Percentiles rank a stretch among this genome's conserved stretches.
phyloP scores from a whole-genome alignment of 306 rosid species.

The Clitoria ternatea region DNA sequence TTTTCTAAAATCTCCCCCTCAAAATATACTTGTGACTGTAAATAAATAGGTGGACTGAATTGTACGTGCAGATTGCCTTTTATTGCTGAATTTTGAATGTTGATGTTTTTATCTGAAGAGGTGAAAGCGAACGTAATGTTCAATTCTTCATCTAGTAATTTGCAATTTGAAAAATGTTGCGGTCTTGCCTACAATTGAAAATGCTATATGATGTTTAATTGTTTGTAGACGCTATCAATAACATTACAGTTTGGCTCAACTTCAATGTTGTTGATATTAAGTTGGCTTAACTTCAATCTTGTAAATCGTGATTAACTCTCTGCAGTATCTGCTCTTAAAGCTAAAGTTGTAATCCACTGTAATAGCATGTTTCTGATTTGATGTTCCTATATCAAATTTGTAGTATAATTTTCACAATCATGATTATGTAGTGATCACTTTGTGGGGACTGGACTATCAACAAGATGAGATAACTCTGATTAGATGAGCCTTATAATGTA shows the following conservation, averaged over 20 bases:
- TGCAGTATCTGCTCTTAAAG: background rate
- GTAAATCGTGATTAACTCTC: background rate
- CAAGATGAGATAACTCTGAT: background rate
- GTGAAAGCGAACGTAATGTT: background rate
- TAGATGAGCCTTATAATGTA: background rate
- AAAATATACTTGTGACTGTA: background rate
- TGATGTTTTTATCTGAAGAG: constrained; percentile 6
- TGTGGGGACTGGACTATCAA: background rate
- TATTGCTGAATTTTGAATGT: constrained; percentile 1
- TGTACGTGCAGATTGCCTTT: background rate
- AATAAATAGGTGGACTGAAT: background rate
- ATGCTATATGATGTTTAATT: background rate
- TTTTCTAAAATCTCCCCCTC: background rate
- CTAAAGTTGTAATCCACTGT: background rate
- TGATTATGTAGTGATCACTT: background rate
- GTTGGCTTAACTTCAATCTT: background rate
- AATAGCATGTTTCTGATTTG: background rate
- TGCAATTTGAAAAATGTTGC: too few species aligned
- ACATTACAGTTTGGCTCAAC: constrained; percentile 1
- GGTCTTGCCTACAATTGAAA: background rate
- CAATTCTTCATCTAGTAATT: background rate
- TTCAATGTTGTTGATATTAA: background rate
- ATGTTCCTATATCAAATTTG: background rate
- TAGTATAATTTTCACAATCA: background rate
- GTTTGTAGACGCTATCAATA: background rate